Percentiles rank a stretch among this genome's conserved stretches.
Conservation (phyloP, 208 protist species). For the Polymyxa betae region DNA sequence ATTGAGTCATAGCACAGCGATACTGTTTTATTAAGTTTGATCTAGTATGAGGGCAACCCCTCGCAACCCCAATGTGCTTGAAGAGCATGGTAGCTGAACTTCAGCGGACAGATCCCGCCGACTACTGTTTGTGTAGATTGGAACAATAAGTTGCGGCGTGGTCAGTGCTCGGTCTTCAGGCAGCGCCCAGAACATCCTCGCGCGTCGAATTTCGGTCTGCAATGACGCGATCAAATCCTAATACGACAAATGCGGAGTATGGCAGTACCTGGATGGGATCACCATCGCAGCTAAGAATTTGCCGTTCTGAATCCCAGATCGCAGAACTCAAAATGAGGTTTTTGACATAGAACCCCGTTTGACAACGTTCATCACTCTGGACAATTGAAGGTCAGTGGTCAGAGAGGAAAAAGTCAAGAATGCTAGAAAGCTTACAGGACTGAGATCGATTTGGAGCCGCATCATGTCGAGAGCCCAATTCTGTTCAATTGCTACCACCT, state of each 20-base stretch:
- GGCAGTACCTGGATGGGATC: neutral
- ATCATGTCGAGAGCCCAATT: conserved; percentile 14
- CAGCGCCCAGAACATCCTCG: too few species aligned
- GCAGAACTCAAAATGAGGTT: neutral
- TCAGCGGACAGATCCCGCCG: too few species aligned
- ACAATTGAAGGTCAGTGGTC: too few species aligned
- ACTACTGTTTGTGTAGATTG: too few species aligned
- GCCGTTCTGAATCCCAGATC: neutral
- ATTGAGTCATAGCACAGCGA: too few species aligned
- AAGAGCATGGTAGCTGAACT: neutral
- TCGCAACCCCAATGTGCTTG: neutral
- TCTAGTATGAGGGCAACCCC: neutral
- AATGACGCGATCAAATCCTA: neutral
- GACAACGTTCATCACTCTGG: neutral
- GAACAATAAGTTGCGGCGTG: too few species aligned
- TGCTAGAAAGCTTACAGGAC: too few species aligned
- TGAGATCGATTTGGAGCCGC: neutral
- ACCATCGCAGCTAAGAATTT: neutral
- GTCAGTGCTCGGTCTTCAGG: too few species aligned
- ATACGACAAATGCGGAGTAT: neutral
- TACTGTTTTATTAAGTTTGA: neutral
- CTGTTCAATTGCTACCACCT: neutral
- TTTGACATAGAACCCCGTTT: neutral
- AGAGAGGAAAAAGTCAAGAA: too few species aligned
- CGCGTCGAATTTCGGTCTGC: too few species aligned